Percentiles rank a stretch among this genome's conserved stretches.
Evolutionary conservation across 768 basidiomycete species (phyloP).

Genomic region (Tubosaeta brunneosetosa): DNA sequence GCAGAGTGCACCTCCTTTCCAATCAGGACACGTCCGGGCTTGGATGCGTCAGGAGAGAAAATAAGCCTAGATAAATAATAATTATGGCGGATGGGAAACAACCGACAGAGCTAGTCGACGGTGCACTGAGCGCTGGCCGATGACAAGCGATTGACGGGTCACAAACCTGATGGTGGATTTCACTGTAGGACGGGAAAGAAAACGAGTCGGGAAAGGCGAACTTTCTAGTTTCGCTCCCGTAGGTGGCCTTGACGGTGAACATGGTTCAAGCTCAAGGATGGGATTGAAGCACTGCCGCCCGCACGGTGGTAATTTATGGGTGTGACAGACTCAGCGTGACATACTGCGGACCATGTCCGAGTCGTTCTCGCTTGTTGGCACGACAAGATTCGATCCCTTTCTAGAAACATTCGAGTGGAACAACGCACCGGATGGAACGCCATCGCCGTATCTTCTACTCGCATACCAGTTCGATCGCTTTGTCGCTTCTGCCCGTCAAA

Average conservation of each 20-base stretch:
- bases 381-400: conserved; percentile 55
- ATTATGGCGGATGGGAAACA: conserved; percentile 58
- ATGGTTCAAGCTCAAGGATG: conserved; percentile 36
- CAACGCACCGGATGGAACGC: conserved; percentile 41
- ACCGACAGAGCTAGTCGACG: conserved; percentile 54
- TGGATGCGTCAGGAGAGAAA: conserved; percentile 59
- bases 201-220: conserved; percentile 49
- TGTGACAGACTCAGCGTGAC: conserved; percentile 23
- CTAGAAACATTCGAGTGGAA: conserved; percentile 54
- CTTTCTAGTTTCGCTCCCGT: conserved; percentile 63
- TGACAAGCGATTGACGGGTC: conserved; percentile 2
- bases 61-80: conserved; percentile 65
- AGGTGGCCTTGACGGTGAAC: conserved; percentile 80
- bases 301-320: conserved; percentile 12
- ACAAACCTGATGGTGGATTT: conserved; percentile 61
- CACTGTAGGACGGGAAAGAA: conserved; percentile 57
- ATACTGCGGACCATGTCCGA: conserved; percentile 16
- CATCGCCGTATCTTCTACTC: conserved; percentile 61
- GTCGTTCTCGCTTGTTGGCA: conserved; percentile 39
- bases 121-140: conserved; percentile 13
- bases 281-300: conserved; percentile 13
- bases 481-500: conserved; percentile 41
- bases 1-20: conserved; percentile 53
- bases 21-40: conserved; percentile 55
- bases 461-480: conserved; percentile 60